phyloP scores from a whole-genome alignment of 176 grass and related monocot species.

The Miscanthus lutarioriparius region DNA sequence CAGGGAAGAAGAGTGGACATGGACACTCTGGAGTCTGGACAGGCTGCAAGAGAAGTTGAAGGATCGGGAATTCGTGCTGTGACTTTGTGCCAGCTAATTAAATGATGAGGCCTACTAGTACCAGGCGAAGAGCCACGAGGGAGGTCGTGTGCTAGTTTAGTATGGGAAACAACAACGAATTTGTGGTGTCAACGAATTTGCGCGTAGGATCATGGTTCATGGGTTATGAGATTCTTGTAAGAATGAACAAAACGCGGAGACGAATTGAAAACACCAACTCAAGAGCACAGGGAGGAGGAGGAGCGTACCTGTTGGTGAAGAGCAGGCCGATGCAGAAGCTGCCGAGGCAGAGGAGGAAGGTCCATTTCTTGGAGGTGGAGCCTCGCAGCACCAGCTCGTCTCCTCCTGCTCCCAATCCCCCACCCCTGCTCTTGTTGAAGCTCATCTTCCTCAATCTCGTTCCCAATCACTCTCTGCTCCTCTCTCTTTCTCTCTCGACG shows the following conservation, averaged over 20 bases:
- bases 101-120: not conserved
- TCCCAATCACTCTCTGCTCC: not conserved
- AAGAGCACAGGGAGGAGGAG: not conserved
- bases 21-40: too few relatives aligned
- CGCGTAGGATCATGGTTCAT: not conserved
- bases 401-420: not conserved
- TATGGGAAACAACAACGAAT: not conserved
- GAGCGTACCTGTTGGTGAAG: slow-evolving; percentile 87
- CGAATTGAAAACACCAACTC: not conserved
- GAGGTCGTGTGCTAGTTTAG: too few relatives aligned
- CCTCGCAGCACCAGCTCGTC: slow-evolving; percentile 43
- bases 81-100: not conserved
- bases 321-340: slow-evolving; percentile 90
- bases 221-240: slow-evolving; percentile 21
- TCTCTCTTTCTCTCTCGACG: not conserved
- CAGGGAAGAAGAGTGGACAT: not conserved
- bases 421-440: slow-evolving; percentile 50
- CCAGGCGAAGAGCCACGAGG: too few relatives aligned
- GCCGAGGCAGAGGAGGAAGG: slow-evolving; percentile 64
- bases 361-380: slow-evolving; percentile 62
- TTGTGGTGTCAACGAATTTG: not conserved
- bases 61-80: too few relatives aligned
- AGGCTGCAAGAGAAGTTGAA: too few relatives aligned
- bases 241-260: not conserved
- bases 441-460: slow-evolving; percentile 42